A percentile compares a stretch with the other conserved stretches of the same genome.
Conservation (phyloP, 805 yeast species). For the Metschnikowia amazonensis region DNA sequence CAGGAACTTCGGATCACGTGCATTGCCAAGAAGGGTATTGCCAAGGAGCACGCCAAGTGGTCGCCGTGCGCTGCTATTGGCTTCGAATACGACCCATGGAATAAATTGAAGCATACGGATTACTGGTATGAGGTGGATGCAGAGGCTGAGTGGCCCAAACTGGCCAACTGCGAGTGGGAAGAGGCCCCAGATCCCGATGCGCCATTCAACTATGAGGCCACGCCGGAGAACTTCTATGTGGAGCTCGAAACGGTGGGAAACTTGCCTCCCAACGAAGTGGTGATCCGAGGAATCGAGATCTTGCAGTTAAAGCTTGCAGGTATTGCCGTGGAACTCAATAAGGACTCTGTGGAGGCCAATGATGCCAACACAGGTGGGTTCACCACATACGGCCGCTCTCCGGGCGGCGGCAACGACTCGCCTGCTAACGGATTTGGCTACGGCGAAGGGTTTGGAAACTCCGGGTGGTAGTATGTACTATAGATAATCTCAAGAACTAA, state of each 20-base stretch:
- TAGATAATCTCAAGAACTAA: neutral
- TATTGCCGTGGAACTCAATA: constrained; percentile 64
- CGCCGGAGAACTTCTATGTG: constrained; percentile 76
- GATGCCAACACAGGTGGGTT: constrained; percentile 44
- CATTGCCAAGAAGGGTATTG: constrained; percentile 95
- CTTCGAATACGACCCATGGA: constrained; percentile 99
- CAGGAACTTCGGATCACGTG: constrained; percentile 88
- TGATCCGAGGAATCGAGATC: constrained; percentile 76
- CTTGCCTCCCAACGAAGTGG: constrained; percentile 84
- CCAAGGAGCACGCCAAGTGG: constrained; percentile 99
- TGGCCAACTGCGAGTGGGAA: constrained; percentile 89
- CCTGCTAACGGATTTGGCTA: constrained; percentile 21
- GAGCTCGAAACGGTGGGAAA: constrained; percentile 93
- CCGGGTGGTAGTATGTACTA: constrained; percentile 26
- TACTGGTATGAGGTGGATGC: constrained; percentile 93
- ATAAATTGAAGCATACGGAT: constrained; percentile 91
- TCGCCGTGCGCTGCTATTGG: constrained; percentile 94
- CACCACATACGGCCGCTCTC: constrained; percentile 45
- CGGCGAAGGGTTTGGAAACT: constrained; percentile 35
- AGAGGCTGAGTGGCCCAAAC: constrained; percentile 89
- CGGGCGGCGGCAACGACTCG: constrained; percentile 32
- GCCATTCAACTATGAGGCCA: constrained; percentile 77
- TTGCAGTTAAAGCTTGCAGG: constrained; percentile 89
- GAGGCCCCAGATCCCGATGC: constrained; percentile 91
- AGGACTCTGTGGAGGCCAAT: constrained; percentile 40